phyloP scores from a whole-genome alignment of 148 eudicot species.

The Simmondsia chinensis region DNA sequence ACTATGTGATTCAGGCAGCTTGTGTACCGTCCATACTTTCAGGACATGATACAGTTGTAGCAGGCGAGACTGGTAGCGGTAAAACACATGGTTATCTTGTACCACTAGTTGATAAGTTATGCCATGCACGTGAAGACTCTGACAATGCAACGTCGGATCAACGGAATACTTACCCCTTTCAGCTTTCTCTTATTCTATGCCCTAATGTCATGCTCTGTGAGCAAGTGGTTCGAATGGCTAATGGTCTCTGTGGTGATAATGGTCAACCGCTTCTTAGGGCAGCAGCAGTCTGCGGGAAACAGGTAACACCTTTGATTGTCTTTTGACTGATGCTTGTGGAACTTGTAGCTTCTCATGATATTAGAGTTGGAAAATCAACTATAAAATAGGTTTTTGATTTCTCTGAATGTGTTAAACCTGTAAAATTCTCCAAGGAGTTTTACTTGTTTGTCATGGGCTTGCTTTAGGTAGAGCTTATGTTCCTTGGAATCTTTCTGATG shows the following conservation, averaged over 20 bases:
- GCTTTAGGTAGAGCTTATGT: too few species aligned
- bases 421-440: too few species aligned
- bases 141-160: conserved; percentile 11
- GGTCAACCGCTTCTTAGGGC: conserved; percentile 65
- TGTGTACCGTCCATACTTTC: conserved; percentile 71
- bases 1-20: conserved; percentile 64
- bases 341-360: too few species aligned
- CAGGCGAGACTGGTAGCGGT: conserved; percentile 97
- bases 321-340: too few species aligned
- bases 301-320: too few species aligned
- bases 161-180: conserved; percentile 12
- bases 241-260: conserved; percentile 37
- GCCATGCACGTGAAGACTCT: conserved; percentile 10
- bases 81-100: conserved; percentile 90
- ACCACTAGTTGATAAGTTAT: conserved; percentile 63
- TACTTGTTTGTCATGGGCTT: too few species aligned
- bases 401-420: too few species aligned
- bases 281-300: conserved; percentile 73
- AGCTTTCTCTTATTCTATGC: conserved; percentile 67
- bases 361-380: too few species aligned
- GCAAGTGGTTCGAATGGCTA: conserved; percentile 96
- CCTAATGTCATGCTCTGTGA: conserved; percentile 96
- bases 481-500: too few species aligned
- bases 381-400: too few species aligned
- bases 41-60: conserved; percentile 72